These are phyloP conservation scores for Lachancea cidri DNA, from an alignment of 805 yeast genomes.

Conservation along the genomic window DNA sequence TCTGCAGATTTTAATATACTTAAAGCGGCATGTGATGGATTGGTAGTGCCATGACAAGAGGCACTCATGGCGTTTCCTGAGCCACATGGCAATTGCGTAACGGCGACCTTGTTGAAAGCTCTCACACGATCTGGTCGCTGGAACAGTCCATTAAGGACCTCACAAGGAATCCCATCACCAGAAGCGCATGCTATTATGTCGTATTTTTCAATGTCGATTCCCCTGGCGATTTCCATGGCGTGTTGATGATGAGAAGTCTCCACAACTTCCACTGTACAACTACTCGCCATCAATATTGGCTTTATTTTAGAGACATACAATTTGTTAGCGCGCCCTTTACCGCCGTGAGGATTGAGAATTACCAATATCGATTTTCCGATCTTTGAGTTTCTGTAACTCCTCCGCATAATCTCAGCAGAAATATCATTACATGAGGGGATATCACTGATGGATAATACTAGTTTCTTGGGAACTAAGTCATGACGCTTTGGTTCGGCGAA, in stretches of 20 bases:
- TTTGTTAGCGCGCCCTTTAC: constrained; percentile 70
- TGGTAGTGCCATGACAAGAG: constrained; percentile 69
- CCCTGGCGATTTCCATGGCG: constrained; percentile 67
- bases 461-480: constrained; percentile 34
- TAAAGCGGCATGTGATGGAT: constrained; percentile 65
- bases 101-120: constrained; percentile 61
- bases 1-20: constrained; percentile 64
- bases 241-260: constrained; percentile 66
- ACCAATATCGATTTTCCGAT: constrained; percentile 51
- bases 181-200: constrained; percentile 88
- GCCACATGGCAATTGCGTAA: constrained; percentile 92
- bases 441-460: constrained; percentile 29
- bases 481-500: constrained; percentile 35
- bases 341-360: constrained; percentile 86
- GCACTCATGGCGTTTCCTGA: constrained; percentile 91
- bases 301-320: constrained; percentile 49
- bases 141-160: constrained; percentile 84
- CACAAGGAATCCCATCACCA: constrained; percentile 96
- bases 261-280: constrained; percentile 46
- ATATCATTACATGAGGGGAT: constrained; percentile 18
- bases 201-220: constrained; percentile 47
- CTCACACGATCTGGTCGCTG: constrained; percentile 55
- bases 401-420: constrained; percentile 31
- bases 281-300: constrained; percentile 72
- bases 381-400: constrained; percentile 37